Evolutionary conservation across 2,329 filamentous ascomycete species (phyloP).

Genomic region (Coleophoma crateriformis): DNA sequence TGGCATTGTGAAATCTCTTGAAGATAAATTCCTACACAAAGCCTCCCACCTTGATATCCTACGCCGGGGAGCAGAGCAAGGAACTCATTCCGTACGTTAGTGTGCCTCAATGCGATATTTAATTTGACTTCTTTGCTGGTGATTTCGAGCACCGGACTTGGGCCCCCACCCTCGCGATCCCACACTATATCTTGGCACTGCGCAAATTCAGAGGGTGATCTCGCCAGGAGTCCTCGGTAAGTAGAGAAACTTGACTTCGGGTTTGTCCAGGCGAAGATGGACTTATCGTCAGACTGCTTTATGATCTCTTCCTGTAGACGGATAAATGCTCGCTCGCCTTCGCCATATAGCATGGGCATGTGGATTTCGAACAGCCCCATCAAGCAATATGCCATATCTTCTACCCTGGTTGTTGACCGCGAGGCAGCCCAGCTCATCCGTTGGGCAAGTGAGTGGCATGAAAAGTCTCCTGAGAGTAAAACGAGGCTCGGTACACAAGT

Average conservation of each 20-base stretch:
- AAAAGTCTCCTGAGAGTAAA: slow-evolving; percentile 12
- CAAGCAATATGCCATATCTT: slow-evolving; percentile 24
- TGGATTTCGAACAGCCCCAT: slow-evolving; percentile 26
- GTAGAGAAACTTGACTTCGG: background rate
- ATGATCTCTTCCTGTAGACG: slow-evolving; percentile 26
- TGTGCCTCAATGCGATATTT: no score
- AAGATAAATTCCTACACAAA: no score
- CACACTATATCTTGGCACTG: no score
- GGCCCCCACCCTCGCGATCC: no score
- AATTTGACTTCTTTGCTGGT: no score
- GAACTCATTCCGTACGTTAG: no score
- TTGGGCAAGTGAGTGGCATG: slow-evolving; percentile 23
- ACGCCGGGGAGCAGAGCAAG: no score
- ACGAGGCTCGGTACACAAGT: slow-evolving; percentile 23
- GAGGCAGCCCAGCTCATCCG: slow-evolving; percentile 31
- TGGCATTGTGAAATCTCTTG: no score
- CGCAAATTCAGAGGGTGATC: no score
- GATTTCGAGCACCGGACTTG: no score
- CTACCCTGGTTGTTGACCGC: slow-evolving; percentile 21
- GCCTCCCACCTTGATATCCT: no score
- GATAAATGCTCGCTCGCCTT: slow-evolving; percentile 20
- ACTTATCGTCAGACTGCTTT: slow-evolving; percentile 27
- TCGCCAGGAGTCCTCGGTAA: no score
- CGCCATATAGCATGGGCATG: slow-evolving; percentile 29
- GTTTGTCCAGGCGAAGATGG: slow-evolving; percentile 26